Evolutionary conservation across 352 stramenopile genomes (phyloP).

Genomic region (Aphanomyces astaci): DNA sequence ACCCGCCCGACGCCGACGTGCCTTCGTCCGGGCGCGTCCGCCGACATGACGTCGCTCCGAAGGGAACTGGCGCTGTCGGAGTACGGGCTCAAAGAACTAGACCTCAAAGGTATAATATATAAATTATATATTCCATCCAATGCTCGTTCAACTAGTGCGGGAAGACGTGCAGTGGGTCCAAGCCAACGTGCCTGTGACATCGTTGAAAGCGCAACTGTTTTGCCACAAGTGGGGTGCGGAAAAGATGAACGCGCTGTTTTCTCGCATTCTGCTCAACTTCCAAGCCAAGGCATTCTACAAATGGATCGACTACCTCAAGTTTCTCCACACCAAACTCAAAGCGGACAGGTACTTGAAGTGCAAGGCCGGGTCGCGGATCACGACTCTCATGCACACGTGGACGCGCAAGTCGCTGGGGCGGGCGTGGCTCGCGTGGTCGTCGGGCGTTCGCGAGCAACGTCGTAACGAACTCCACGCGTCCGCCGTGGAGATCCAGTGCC

Average conservation of each 20-base stretch:
- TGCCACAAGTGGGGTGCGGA: slow-evolving; percentile 80
- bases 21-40: slow-evolving; percentile 40
- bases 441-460: slow-evolving; percentile 36
- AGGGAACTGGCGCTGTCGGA: slow-evolving; percentile 72
- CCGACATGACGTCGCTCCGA: slow-evolving; percentile 51
- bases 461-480: slow-evolving; percentile 52
- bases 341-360: slow-evolving; percentile 77
- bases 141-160: slow-evolving; percentile 36
- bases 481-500: slow-evolving; percentile 63
- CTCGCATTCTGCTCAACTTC: slow-evolving; percentile 58
- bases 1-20: slow-evolving; percentile 47
- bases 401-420: slow-evolving; percentile 41
- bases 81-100: slow-evolving; percentile 66
- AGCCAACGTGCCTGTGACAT: slow-evolving; percentile 69
- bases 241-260: slow-evolving; percentile 69
- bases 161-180: slow-evolving; percentile 83
- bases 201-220: slow-evolving; percentile 75
- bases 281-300: slow-evolving; percentile 59
- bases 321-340: slow-evolving; percentile 67
- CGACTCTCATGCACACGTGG: slow-evolving; percentile 56
- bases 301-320: slow-evolving; percentile 57
- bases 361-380: slow-evolving; percentile 67
- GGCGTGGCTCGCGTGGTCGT: slow-evolving; percentile 46
- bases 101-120: slow-evolving; percentile 26
- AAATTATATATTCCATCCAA: not conserved